phyloP scores from a whole-genome alignment of 257 asterid genomes.

The Gardenia jasminoides region DNA sequence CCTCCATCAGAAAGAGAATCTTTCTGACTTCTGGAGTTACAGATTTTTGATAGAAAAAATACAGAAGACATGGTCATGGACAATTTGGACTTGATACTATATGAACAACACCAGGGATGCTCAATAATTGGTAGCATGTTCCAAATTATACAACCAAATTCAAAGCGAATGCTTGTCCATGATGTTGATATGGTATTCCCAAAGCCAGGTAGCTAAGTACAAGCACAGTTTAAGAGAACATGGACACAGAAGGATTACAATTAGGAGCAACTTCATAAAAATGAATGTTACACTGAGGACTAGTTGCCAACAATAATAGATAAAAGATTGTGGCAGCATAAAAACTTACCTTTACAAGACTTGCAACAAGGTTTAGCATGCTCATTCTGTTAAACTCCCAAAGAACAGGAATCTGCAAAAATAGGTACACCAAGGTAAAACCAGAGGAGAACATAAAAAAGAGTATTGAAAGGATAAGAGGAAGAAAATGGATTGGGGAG shows the following conservation, averaged over 20 bases:
- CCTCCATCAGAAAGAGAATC: background rate
- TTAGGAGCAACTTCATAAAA: too few relatives aligned
- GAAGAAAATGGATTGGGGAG: constrained; percentile 7
- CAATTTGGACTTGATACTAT: background rate
- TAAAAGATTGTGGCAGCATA: background rate
- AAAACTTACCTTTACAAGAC: constrained; percentile 62
- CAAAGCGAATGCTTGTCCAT: background rate
- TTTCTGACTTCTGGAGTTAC: background rate
- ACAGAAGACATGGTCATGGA: background rate
- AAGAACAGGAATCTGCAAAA: constrained; percentile 68
- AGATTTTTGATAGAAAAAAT: too few relatives aligned
- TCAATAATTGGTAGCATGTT: background rate
- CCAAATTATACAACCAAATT: background rate
- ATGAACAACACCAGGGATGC: background rate
- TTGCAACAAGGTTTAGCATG: constrained; percentile 80
- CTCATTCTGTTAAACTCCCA: constrained; percentile 81
- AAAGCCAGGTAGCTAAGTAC: background rate
- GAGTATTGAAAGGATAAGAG: background rate
- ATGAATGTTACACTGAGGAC: background rate
- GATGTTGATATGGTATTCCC: background rate
- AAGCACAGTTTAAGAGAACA: background rate
- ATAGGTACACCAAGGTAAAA: constrained; percentile 16
- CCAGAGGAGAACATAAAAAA: background rate
- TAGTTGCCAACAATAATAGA: background rate
- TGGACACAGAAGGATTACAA: background rate